A percentile compares a stretch with the other conserved stretches of the same genome.
Evolutionary conservation across 305 asterid genomes (phyloP).

Genomic region (Plantago coronopus): DNA sequence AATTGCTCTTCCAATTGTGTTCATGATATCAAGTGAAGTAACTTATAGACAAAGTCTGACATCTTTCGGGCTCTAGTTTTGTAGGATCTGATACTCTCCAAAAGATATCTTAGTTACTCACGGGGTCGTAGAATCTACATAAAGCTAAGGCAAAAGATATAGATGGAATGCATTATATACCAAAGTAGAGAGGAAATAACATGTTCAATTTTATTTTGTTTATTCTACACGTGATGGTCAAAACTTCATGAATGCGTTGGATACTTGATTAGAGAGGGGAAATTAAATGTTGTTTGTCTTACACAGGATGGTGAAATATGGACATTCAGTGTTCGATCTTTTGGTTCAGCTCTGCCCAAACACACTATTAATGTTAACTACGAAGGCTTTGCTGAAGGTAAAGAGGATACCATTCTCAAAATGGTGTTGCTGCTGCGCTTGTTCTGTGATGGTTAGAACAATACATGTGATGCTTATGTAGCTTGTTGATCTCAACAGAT

Average conservation of each 20-base stretch:
- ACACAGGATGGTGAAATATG: slow-evolving; percentile 94
- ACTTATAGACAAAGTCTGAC: neutral
- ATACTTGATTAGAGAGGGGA: neutral
- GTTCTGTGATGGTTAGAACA: slow-evolving; percentile 12
- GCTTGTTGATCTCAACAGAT: slow-evolving; percentile 43
- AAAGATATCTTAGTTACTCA: neutral
- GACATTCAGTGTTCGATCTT: slow-evolving; percentile 94
- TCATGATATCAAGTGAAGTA: slow-evolving; percentile 7
- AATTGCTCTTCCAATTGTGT: no score
- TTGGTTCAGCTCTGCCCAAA: slow-evolving; percentile 69
- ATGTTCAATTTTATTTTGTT: no score
- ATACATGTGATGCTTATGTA: slow-evolving; percentile 19
- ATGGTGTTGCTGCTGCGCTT: slow-evolving; percentile 7
- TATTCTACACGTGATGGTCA: no score
- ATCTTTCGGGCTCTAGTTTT: neutral
- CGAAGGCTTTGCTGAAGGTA: slow-evolving; percentile 98
- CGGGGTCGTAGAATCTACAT: neutral
- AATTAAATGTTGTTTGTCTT: slow-evolving; percentile 19
- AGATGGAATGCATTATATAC: no score
- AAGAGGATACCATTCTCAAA: slow-evolving; percentile 14
- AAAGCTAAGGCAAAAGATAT: neutral
- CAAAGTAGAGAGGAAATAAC: no score
- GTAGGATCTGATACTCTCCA: no score
- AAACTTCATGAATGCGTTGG: no score
- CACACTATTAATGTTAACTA: slow-evolving; percentile 79